Evolutionary conservation across 1,139 yeast genomes (phyloP), one percentile per base, ranked within the genome.

Genomic region (Geotrichum histeridarum): DNA sequence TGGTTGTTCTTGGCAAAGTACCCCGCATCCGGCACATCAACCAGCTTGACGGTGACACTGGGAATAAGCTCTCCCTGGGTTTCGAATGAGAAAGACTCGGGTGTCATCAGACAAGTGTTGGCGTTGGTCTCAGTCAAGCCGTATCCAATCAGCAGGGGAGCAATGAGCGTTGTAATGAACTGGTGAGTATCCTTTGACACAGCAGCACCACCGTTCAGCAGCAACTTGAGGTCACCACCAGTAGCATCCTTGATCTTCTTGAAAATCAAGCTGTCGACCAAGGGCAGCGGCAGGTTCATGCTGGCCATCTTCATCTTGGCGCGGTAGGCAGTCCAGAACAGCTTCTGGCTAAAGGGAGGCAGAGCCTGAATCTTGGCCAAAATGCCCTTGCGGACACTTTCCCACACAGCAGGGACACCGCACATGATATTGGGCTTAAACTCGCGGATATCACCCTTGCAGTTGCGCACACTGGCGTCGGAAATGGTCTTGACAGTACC

Each of bases 381-480:
- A 57, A 93, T 86, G 55, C 99, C 99, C 76, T 93, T 93, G 73
- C 95, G 85, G 58, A 93, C 90, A 32, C 86, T 80, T 76, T 93
- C 99, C 96, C 97, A 94, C 54, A 93, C 98, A 2, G 99, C 96
- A n/a, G 99, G 98, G 55, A 94, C 99, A 70, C 96, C 99, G 61
- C 90, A 96, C 96, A 93, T 88, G 62, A 93, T 73, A 9, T 96
- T 86, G 59, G 99, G 99, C 70, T 81, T 79, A 73, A 89, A 88
- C 67, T 86, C 90, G 57, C 80, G 80, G 74, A 93, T 81, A 70
- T 93, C 99, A 64, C 96, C 93, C 58, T 80, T 74, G 75, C 96
- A 90, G 73, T 93, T 86, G 67, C 81, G 84, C 67, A 87, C 82
- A 5, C 95, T 87, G 1, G 78, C 76, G 61, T 87, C 95, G 31